Percentiles rank a stretch among this genome's conserved stretches.
Conservation (phyloP, 257 asterid species). For the Solanum etuberosum region DNA sequence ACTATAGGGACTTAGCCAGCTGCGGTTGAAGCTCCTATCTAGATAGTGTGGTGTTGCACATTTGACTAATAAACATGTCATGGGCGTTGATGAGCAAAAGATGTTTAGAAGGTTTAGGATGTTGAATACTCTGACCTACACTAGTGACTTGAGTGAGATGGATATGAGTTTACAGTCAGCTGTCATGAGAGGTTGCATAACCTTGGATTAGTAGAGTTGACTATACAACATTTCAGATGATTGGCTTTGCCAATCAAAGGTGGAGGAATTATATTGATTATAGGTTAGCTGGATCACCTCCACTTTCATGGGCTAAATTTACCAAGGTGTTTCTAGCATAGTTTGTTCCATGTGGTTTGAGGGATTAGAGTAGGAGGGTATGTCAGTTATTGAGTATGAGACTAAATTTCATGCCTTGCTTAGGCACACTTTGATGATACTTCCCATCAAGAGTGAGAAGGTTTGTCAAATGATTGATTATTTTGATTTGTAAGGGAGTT, state of each 20-base stretch:
- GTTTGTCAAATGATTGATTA: background rate
- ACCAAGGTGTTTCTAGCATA: background rate
- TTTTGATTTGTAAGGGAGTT: background rate
- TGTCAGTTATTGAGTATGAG: background rate
- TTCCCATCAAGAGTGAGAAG: background rate
- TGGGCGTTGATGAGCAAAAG: background rate
- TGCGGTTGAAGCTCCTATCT: no score
- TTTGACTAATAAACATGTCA: background rate
- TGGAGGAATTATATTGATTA: background rate
- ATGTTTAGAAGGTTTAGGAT: background rate
- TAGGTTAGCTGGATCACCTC: background rate
- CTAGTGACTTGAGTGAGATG: background rate
- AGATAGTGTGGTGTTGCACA: background rate
- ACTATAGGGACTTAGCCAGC: no score
- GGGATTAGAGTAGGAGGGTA: background rate
- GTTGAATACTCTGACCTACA: background rate
- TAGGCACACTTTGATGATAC: background rate
- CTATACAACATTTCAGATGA: background rate
- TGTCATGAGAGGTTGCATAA: background rate
- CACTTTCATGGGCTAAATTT: background rate
- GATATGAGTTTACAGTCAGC: background rate
- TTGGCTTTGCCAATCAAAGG: background rate
- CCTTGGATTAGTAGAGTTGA: background rate
- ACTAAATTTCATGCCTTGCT: background rate
- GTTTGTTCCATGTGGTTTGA: background rate